phyloP scores from a whole-genome alignment of 2,329 filamentous ascomycete species.

The Dothiorella sarmentorum region DNA sequence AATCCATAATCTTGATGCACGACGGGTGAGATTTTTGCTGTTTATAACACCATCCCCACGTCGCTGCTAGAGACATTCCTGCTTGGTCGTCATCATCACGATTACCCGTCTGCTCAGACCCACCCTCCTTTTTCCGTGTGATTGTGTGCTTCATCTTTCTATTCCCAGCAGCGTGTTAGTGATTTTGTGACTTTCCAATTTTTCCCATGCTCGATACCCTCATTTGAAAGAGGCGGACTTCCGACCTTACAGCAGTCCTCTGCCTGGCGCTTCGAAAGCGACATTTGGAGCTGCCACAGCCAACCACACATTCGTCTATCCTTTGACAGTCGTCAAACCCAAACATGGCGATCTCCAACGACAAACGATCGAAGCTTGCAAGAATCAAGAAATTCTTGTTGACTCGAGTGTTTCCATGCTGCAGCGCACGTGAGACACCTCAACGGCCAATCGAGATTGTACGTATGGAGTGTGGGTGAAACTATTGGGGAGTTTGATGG shows the following conservation, averaged over 20 bases:
- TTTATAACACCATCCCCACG: slow-evolving; percentile 7
- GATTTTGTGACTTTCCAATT: slow-evolving; percentile 4
- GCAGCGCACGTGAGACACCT: slow-evolving; percentile 18
- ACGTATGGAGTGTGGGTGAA: slow-evolving; percentile 8
- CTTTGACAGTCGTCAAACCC: background rate
- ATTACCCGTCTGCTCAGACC: background rate
- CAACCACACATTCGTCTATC: slow-evolving; percentile 1
- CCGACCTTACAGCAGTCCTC: slow-evolving; percentile 4
- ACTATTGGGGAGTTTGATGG: no score
- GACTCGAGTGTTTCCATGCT: slow-evolving; percentile 28
- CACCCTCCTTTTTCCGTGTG: background rate
- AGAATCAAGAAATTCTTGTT: background rate
- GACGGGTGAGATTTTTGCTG: slow-evolving; percentile 12
- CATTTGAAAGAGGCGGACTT: background rate
- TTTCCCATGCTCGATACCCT: slow-evolving; percentile 17
- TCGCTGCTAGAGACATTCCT: slow-evolving; percentile 17
- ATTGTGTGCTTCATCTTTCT: background rate
- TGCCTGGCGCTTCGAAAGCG: background rate
- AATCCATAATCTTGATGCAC: slow-evolving; percentile 20
- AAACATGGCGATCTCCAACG: background rate
- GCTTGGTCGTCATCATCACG: background rate
- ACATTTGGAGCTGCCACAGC: background rate
- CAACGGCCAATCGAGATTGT: slow-evolving; percentile 26
- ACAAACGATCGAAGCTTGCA: background rate
- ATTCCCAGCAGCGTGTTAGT: slow-evolving; percentile 14